Evolutionary conservation across 768 basidiomycete genomes (phyloP), one percentile per base, ranked within the genome.

Genomic region (Ramaria sp.): DNA sequence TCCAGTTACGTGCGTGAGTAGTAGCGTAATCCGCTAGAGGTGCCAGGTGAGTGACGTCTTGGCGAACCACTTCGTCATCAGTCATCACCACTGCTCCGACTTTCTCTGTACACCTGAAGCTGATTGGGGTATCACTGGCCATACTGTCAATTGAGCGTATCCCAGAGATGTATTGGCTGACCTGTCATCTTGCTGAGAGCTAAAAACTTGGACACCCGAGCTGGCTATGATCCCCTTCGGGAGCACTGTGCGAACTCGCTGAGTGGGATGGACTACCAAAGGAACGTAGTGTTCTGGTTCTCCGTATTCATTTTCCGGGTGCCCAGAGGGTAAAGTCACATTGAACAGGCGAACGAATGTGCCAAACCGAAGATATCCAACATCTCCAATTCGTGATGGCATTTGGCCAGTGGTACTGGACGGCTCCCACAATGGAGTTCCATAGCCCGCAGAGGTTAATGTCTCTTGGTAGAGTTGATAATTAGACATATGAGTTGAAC

Each of bases 281-380:
- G 51, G 51, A 20, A 44, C 34, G 27, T 52, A 42, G 30, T 44
- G 10, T 9, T 24, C 25, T 41, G 51, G 51, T 42, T 41, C 51
- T 18, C 51, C 47, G 50, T 56, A 27, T 18, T 41, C 49, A 12
- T 59, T 58, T 3, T 38, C 42, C 22, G 27, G 48, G 32, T 59
- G 25, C 12, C 53, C 57, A 7, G 52, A 43, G 6, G 57, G 34
- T 16, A 57, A 50, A 8, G 47, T 59, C 0, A 56, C 58, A 45
- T 58, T 58, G 58, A 59, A 59, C 3, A 59, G 25, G 2, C 58
- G 50, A 28, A 58, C 38, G 47, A 59, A 59, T 6, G 38, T 32
- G 16, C 58, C 58, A 38, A 53, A 50, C 15, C 43, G 20, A 22
- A 59, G 32, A 50, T 59, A 59, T 0, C 58, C 58, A 24, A 59